Evolutionary conservation across 495 filamentous ascomycete genomes (phyloP).

Genomic region (Aspergillus egyptiacus): DNA sequence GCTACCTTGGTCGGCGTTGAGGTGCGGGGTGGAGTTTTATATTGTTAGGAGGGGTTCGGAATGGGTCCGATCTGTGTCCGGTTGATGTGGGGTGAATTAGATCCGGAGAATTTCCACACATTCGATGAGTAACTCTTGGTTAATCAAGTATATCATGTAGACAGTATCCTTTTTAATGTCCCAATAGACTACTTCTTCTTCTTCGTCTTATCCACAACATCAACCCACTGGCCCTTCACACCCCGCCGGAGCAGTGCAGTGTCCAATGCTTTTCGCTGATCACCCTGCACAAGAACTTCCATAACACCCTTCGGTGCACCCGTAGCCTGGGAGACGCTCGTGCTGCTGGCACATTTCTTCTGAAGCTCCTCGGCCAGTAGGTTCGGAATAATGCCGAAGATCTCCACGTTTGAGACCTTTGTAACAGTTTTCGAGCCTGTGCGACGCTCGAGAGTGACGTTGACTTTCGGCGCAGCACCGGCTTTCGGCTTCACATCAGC

Average conservation of each 20-base stretch:
- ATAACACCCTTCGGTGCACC: constrained; percentile 60
- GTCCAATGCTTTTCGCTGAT: constrained; percentile 55
- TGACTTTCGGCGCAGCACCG: constrained; percentile 54
- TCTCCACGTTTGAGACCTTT: constrained; percentile 56
- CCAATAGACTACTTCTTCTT: constrained; percentile 59
- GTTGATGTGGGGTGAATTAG: neutral
- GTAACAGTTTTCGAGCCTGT: constrained; percentile 67
- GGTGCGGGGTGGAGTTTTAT: neutral
- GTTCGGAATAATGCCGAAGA: constrained; percentile 56
- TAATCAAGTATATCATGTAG: too few species aligned
- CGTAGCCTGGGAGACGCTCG: constrained; percentile 56
- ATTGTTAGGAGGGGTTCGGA: neutral
- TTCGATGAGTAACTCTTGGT: too few species aligned
- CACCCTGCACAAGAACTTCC: constrained; percentile 68
- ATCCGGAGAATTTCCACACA: neutral
- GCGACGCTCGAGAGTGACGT: constrained; percentile 56
- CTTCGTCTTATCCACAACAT: constrained; percentile 65
- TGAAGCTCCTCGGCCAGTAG: constrained; percentile 62
- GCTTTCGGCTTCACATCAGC: constrained; percentile 56
- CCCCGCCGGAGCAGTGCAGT: constrained; percentile 58
- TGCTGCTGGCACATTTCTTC: constrained; percentile 65
- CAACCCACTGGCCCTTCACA: constrained; percentile 52
- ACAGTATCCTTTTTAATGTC: too few species aligned
- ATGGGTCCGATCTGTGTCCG: neutral
- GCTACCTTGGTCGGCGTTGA: neutral